Evolutionary conservation across 176 grass and related monocot genomes (phyloP).

Genomic region (Rhynchospora breviuscula): DNA sequence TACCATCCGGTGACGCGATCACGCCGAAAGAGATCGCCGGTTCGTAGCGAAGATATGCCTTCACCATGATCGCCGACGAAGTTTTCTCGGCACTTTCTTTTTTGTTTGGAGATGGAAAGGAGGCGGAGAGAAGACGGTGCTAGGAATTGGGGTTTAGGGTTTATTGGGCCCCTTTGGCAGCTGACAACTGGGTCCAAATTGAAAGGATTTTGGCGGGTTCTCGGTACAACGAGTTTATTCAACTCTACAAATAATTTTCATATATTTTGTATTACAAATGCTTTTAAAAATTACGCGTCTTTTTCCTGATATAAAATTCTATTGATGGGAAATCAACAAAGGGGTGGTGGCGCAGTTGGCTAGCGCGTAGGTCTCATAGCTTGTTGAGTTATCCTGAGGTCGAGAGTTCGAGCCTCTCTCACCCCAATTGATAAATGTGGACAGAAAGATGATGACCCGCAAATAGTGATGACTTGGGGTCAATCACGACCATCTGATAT

Average conservation of each 20-base stretch:
- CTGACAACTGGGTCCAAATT: not conserved
- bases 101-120: not conserved
- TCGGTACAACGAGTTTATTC: not conserved
- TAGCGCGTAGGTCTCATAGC: slow-evolving; percentile 91
- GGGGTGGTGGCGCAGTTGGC: slow-evolving; percentile 92
- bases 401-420: slow-evolving; percentile 79
- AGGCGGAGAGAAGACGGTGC: not conserved
- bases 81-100: not conserved
- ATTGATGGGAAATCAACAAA: too few species aligned
- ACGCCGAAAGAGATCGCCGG: slow-evolving; percentile 71
- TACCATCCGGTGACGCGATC: slow-evolving; percentile 59
- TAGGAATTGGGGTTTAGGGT: slow-evolving; percentile 12
- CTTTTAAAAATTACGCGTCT: too few species aligned
- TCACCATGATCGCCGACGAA: slow-evolving; percentile 60
- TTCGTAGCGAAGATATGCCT: slow-evolving; percentile 92
- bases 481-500: too few species aligned
- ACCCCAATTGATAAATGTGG: slow-evolving; percentile 16
- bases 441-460: too few species aligned
- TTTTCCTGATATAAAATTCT: too few species aligned
- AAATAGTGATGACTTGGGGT: too few species aligned
- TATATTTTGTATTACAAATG: too few species aligned
- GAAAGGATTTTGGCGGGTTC: not conserved
- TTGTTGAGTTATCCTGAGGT: slow-evolving; percentile 66
- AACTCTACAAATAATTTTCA: too few species aligned
- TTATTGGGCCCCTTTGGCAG: not conserved